Evolutionary conservation across 2,329 filamentous ascomycete species (phyloP).

Genomic region (Paecilomyces sp.): DNA sequence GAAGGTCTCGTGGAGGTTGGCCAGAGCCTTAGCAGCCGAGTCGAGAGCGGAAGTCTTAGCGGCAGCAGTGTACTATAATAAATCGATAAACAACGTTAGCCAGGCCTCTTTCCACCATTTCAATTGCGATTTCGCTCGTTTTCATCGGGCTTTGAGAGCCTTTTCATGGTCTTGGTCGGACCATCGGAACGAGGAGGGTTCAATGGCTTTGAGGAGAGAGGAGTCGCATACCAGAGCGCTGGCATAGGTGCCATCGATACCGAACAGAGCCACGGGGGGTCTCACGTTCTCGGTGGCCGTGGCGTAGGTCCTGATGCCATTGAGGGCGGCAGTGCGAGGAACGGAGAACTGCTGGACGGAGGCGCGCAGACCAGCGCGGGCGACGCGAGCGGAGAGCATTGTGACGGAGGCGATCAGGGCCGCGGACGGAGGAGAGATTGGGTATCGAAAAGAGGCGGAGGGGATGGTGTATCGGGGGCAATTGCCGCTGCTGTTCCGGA

Average conservation of each 20-base stretch:
- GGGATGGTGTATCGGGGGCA: neutral
- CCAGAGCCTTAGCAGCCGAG: slow-evolving; percentile 71
- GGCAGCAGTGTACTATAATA: slow-evolving; percentile 81
- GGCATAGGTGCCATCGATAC: slow-evolving; percentile 96
- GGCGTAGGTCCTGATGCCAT: slow-evolving; percentile 66
- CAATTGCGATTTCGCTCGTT: slow-evolving; percentile 1
- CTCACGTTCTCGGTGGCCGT: slow-evolving; percentile 61
- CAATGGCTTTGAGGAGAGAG: neutral
- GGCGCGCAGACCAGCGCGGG: slow-evolving; percentile 51
- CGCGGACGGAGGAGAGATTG: neutral
- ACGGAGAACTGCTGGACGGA: slow-evolving; percentile 38
- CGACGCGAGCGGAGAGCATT: slow-evolving; percentile 52
- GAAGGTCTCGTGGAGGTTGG: slow-evolving; percentile 63
- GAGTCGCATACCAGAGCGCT: slow-evolving; percentile 78
- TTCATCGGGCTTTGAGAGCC: neutral
- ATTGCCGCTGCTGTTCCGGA: neutral
- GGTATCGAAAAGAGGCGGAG: neutral
- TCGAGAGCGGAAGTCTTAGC: slow-evolving; percentile 83
- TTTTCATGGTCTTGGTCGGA: neutral
- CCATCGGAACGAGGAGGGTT: neutral
- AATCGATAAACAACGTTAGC: neutral
- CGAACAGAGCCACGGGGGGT: slow-evolving; percentile 86
- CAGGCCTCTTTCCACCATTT: slow-evolving; percentile 5
- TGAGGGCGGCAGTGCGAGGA: slow-evolving; percentile 32
- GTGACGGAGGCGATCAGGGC: neutral